Base-by-base conservation (phyloP, 352 stramenopile genomes). In the Phytophthora tentaculata region DNA sequence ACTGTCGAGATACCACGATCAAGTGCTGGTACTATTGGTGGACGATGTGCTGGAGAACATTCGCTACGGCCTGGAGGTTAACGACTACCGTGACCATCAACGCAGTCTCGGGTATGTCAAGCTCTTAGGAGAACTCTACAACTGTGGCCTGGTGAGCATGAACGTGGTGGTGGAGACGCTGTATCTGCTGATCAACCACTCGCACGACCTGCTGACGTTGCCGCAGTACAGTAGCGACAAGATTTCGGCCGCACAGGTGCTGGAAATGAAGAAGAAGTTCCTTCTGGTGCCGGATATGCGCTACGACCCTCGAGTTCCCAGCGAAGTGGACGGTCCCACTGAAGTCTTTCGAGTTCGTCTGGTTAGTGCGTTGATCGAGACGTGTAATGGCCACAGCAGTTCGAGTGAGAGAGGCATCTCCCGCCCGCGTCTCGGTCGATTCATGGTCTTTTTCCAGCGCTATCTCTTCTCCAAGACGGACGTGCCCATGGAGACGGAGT, bases 381-480 rank as follows among this genome's bases (percentile, higher is more conserved):
- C 88, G 9, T 93, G 87, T 48, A 88, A 78, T 17, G 73, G 71
- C 29, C 73, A 69, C 29, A 67, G 75, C n/a, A 69, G 41, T n/a
- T 77, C 83, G 7, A 77, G 94, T 49, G 91, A 98, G 1, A 88
- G 91, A 35, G 82, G 83, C 35, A 92, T 97, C 48, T 96, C 94
- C 9, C 76, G 89, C 47, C 71, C 76, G 2, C 92, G 95, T 37
- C 75, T 99, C 3, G 84, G 89, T 22, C 88, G 85, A 14, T 98
- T 98, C 61, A 85, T 99, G 60, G 69, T 88, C 8, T 97, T 97
- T 65, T 98, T 99, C 66, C 95, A 99, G 71, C 89, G 95, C 24
- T 99, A 99, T 80, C 85, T 99, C 17, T 98, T 99, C 48, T 96
- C 94, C 24, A 99, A 99, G 77, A 84, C 80, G 5, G 89, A 96